phyloP scores from a whole-genome alignment of 768 basidiomycete genomes.

The Arthromyces matolae region DNA sequence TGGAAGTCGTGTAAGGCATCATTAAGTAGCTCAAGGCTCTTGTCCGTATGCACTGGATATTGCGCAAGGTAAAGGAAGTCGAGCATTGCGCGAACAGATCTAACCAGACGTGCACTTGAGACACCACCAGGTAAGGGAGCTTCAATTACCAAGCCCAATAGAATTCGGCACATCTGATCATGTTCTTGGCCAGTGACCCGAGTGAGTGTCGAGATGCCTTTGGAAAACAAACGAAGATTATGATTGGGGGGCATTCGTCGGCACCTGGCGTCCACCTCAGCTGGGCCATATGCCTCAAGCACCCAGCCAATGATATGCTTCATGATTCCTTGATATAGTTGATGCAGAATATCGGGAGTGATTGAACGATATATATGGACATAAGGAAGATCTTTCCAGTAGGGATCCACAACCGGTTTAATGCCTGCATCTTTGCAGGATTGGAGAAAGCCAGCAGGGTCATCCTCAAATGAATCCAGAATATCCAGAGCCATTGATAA shows the following conservation, averaged over 20 bases:
- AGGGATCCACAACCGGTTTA: conserved; percentile 22
- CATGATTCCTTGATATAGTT: conserved; percentile 31
- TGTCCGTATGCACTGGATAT: conserved; percentile 21
- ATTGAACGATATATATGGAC: no score
- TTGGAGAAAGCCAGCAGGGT: conserved; percentile 8
- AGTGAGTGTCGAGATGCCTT: conserved; percentile 32
- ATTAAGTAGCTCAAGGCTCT: conserved; percentile 23
- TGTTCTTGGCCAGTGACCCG: conserved; percentile 34
- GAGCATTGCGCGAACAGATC: conserved; percentile 27
- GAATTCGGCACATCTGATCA: conserved; percentile 27
- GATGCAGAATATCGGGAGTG: conserved; percentile 34
- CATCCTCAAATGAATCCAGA: conserved; percentile 20
- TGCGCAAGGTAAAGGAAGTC: no score
- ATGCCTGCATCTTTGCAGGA: conserved; percentile 16
- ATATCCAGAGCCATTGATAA: conserved; percentile 14
- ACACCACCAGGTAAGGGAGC: conserved; percentile 14
- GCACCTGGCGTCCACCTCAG: conserved; percentile 34
- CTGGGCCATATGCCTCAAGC: conserved; percentile 15
- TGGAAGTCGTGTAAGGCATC: conserved; percentile 26
- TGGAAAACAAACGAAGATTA: conserved; percentile 28
- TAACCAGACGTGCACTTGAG: conserved; percentile 13
- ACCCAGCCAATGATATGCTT: conserved; percentile 33
- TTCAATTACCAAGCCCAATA: conserved; percentile 29
- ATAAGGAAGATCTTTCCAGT: conserved; percentile 26
- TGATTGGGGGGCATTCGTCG: conserved; percentile 32